phyloP scores from a whole-genome alignment of 2,329 filamentous ascomycete species.

The Venturia pyrina region DNA sequence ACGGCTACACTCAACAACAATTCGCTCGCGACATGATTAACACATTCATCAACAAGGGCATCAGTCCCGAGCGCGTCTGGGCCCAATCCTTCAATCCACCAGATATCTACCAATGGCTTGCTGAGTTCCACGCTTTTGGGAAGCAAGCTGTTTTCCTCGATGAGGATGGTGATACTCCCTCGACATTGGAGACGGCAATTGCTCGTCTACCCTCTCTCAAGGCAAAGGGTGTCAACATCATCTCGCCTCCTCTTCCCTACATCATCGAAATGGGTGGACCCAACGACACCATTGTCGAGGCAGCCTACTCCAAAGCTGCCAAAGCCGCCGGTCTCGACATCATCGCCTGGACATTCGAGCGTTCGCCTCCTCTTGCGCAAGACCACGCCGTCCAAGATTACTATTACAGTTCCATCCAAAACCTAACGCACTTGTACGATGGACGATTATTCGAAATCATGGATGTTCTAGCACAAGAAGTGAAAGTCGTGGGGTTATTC shows the following conservation, averaged over 20 bases:
- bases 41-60: conserved; percentile 28
- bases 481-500: conserved; percentile 54
- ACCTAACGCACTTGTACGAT: conserved; percentile 49
- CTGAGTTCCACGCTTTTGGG: conserved; percentile 50
- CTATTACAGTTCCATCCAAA: conserved; percentile 31
- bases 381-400: conserved; percentile 26
- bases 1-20: conserved; percentile 53
- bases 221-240: conserved; percentile 48
- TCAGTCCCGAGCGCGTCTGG: conserved; percentile 32
- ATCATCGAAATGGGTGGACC: conserved; percentile 42
- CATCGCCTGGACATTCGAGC: conserved; percentile 59
- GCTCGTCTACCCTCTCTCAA: conserved; percentile 47
- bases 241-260: conserved; percentile 54
- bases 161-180: conserved; percentile 42
- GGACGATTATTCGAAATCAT: conserved; percentile 59
- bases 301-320: conserved; percentile 50
- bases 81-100: conserved; percentile 56
- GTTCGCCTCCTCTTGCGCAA: conserved; percentile 49
- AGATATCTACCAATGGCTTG: conserved; percentile 58
- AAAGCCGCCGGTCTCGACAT: conserved; percentile 54
- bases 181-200: conserved; percentile 44
- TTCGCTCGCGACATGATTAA: conserved; percentile 54
- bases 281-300: conserved; percentile 48
- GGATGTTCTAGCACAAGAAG: conserved; percentile 51
- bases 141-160: conserved; percentile 56